Conservation (phyloP, 495 filamentous ascomycete genomes). For the Penicillium soppii region DNA sequence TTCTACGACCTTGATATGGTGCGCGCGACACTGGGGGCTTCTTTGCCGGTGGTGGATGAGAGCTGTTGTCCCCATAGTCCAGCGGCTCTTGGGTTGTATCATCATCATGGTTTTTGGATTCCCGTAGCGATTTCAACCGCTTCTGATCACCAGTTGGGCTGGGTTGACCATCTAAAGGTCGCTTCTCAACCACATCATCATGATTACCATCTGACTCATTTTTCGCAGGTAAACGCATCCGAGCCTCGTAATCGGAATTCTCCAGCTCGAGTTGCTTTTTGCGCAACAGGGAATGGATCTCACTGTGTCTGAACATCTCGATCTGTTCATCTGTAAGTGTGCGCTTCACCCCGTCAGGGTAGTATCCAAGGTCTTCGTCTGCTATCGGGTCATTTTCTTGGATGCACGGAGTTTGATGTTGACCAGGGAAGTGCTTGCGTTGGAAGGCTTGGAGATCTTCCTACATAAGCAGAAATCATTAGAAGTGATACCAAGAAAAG, state of each 20-base stretch:
- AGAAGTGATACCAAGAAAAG: conserved; percentile 12
- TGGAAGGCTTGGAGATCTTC: conserved; percentile 75
- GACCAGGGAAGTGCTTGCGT: conserved; percentile 56
- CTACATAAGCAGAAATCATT: conserved; percentile 32
- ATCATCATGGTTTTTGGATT: not conserved
- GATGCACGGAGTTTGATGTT: conserved; percentile 6
- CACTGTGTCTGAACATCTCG: conserved; percentile 84
- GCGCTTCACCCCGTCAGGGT: conserved; percentile 83
- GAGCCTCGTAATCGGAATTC: conserved; percentile 23
- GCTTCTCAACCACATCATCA: not conserved
- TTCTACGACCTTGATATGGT: conserved; percentile 25
- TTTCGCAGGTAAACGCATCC: conserved; percentile 3
- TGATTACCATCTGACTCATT: conserved; percentile 16
- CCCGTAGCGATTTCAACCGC: not conserved
- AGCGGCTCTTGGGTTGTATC: conserved; percentile 2
- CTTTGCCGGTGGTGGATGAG: not conserved
- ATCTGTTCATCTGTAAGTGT: conserved; percentile 93
- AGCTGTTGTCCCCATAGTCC: conserved; percentile 16
- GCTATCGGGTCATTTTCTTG: conserved; percentile 43
- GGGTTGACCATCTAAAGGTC: not conserved
- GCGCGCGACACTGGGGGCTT: not conserved
- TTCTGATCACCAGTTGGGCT: not conserved
- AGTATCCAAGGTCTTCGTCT: conserved; percentile 81
- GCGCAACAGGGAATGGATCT: conserved; percentile 72
- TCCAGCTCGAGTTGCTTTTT: conserved; percentile 43